Percentiles rank a stretch among this genome's conserved stretches.
Evolutionary conservation across 805 yeast genomes (phyloP).

Genomic region (Yarrowia yakushimensis): DNA sequence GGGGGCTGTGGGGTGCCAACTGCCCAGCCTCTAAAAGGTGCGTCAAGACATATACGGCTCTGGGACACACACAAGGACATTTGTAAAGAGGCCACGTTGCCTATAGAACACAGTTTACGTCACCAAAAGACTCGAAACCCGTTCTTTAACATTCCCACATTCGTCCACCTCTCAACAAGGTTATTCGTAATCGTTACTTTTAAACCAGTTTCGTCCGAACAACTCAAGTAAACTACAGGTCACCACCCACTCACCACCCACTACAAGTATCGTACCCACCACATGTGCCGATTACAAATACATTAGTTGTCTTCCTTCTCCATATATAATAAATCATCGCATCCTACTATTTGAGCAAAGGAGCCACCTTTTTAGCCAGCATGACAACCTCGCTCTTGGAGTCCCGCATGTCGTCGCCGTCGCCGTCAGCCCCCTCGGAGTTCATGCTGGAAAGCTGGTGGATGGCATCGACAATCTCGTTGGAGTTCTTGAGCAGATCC

Average conservation of each 20-base stretch:
- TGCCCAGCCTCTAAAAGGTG: not conserved
- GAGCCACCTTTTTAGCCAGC: slow-evolving; percentile 26
- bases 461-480: slow-evolving; percentile 38
- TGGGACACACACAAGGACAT: too few species aligned
- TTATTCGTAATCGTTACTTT: not conserved
- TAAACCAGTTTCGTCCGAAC: too few species aligned
- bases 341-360: slow-evolving; percentile 23
- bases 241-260: too few species aligned
- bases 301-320: slow-evolving; percentile 24
- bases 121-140: too few species aligned
- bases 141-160: too few species aligned
- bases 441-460: slow-evolving; percentile 35
- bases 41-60: too few species aligned
- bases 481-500: slow-evolving; percentile 35
- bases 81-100: too few species aligned
- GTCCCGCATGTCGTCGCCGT: slow-evolving; percentile 21
- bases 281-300: slow-evolving; percentile 1
- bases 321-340: slow-evolving; percentile 23
- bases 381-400: slow-evolving; percentile 25
- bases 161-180: not conserved
- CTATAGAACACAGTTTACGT: too few species aligned
- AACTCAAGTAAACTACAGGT: too few species aligned
- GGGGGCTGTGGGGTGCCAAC: slow-evolving; percentile 1
- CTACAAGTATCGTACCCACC: too few species aligned
- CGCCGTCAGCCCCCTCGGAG: slow-evolving; percentile 21